Conservation (phyloP, 108 stramenopile genomes). For the Skeletonema potamos region DNA sequence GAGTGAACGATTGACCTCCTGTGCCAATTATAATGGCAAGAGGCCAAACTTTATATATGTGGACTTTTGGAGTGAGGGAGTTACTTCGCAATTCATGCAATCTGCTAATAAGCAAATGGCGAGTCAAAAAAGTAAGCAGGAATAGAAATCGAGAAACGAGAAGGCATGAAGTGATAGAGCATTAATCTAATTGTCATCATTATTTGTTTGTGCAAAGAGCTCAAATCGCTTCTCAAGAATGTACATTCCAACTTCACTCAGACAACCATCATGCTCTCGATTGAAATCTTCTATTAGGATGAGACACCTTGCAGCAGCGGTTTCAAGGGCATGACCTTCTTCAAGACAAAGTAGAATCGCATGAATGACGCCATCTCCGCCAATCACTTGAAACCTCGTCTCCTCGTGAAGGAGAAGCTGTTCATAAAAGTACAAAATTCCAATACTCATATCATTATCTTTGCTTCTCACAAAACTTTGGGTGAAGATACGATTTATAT, state of each 20-base stretch:
- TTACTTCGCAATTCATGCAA: slow-evolving; percentile 25
- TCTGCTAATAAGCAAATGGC: slow-evolving; percentile 24
- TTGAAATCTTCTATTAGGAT: slow-evolving; percentile 26
- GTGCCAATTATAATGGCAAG: slow-evolving; percentile 27
- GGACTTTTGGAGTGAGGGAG: slow-evolving; percentile 42
- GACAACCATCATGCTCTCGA: slow-evolving; percentile 14
- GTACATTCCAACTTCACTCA: slow-evolving; percentile 3
- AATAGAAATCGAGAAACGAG: not conserved
- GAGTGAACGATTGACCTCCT: slow-evolving; percentile 15
- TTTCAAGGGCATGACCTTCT: not conserved
- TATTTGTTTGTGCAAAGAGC: not conserved
- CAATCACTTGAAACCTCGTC: slow-evolving; percentile 32
- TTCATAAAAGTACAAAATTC: slow-evolving; percentile 28
- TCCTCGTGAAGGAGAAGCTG: slow-evolving; percentile 21
- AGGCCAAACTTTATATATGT: slow-evolving; percentile 46
- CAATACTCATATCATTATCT: slow-evolving; percentile 25
- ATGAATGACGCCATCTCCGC: slow-evolving; percentile 26
- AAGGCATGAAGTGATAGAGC: not conserved
- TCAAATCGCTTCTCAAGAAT: not conserved
- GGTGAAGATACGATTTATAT: slow-evolving; percentile 8
- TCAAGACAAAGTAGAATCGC: slow-evolving; percentile 19
- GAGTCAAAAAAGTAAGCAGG: not conserved
- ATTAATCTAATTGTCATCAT: not conserved
- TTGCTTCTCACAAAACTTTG: slow-evolving; percentile 2
- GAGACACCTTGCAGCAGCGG: slow-evolving; percentile 28